Percentiles rank a stretch among this genome's conserved stretches.
phyloP scores from a whole-genome alignment of 2,329 filamentous ascomycete species.

The Raffaelea albimanens region DNA sequence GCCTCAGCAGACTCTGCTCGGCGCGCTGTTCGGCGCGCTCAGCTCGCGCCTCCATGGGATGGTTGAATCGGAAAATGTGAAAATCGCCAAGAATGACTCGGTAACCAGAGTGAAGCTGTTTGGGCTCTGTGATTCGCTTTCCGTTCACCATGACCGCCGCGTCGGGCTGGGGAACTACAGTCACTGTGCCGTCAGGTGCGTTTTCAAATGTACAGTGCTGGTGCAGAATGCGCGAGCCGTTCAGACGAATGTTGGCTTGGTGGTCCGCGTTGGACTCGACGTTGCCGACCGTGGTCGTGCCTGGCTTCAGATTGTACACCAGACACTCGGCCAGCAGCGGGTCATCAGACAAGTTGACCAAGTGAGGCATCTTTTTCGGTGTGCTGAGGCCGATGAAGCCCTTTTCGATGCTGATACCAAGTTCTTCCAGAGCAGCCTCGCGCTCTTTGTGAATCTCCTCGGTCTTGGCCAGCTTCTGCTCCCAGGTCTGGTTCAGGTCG shows the following conservation, averaged over 20 bases:
- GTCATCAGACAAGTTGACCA: conserved; percentile 95
- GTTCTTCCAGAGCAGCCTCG: conserved; percentile 86
- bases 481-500: conserved; percentile 97
- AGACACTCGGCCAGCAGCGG: conserved; percentile 90
- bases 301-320: conserved; percentile 96
- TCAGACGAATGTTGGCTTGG: conserved; percentile 81
- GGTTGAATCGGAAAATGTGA: conserved; percentile 97
- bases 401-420: conserved; percentile 98
- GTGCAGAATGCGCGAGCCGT: conserved; percentile 84
- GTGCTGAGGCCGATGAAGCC: conserved; percentile 92
- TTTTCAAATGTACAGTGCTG: conserved; percentile 96
- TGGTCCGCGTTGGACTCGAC: conserved; percentile 70
- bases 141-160: conserved; percentile 98
- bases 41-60: conserved; percentile 88
- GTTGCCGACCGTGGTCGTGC: conserved; percentile 88
- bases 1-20: conserved; percentile 67
- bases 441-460: conserved; percentile 97
- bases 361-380: conserved; percentile 97
- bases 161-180: conserved; percentile 77
- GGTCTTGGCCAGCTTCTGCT: conserved; percentile 89
- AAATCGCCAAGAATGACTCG: conserved; percentile 96
- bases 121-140: conserved; percentile 75
- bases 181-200: conserved; percentile 76
- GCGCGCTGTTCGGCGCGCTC: conserved; percentile 74
- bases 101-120: conserved; percentile 80